phyloP scores from a whole-genome alignment of 495 filamentous ascomycete genomes.

The Xylaria telfairii region DNA sequence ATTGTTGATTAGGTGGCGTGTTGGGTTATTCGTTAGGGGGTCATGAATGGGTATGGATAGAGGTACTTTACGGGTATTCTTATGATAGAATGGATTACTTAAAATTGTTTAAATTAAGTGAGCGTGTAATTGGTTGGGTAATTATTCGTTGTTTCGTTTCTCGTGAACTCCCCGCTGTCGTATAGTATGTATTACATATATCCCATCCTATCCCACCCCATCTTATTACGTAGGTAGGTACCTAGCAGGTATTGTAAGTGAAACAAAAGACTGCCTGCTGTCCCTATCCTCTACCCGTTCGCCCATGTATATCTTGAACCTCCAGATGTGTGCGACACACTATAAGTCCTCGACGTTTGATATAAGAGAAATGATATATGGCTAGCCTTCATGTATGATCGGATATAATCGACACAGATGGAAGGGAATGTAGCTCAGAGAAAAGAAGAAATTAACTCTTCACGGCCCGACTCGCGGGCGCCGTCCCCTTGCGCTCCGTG shows the following conservation, averaged over 20 bases:
- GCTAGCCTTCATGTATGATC: not conserved
- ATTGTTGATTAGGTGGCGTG: not conserved
- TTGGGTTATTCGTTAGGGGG: not conserved
- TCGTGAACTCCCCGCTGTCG: not conserved
- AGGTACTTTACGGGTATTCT: not conserved
- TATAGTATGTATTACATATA: not conserved
- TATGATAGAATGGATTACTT: not conserved
- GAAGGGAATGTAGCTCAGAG: conserved; percentile 5
- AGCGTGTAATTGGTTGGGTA: not conserved
- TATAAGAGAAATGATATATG: too few species aligned
- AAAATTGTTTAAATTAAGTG: not conserved
- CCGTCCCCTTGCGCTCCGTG: conserved; percentile 42
- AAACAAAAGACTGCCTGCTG: not conserved
- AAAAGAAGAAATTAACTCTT: conserved; percentile 24
- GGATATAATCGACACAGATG: too few species aligned
- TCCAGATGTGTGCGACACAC: too few species aligned
- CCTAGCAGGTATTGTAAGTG: not conserved
- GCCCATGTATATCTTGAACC: too few species aligned
- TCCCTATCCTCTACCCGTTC: too few species aligned
- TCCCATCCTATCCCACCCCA: not conserved
- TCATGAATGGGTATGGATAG: not conserved
- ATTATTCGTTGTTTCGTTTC: not conserved
- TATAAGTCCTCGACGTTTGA: too few species aligned
- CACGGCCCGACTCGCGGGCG: conserved; percentile 28
- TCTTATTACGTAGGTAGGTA: not conserved